These are phyloP conservation scores for Leptographium lundbergii DNA, from an alignment of 2,329 filamentous ascomycete genomes.

Conservation along the genomic window DNA sequence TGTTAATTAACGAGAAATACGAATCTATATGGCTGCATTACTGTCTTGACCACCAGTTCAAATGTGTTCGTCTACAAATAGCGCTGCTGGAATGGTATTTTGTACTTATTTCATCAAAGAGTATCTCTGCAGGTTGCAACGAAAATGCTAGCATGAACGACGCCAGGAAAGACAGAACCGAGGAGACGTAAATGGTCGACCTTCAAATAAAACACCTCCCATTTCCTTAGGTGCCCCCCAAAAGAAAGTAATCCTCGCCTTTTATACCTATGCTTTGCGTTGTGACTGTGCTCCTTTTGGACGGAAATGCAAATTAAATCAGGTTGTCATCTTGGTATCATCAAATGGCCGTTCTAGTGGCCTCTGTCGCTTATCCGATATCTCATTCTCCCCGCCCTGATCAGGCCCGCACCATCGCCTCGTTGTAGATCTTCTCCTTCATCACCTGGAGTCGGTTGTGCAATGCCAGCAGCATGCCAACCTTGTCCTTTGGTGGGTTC, in stretches of 20 bases:
- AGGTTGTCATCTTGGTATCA: slow-evolving; percentile 3
- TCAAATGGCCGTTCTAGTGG: neutral
- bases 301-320: slow-evolving; percentile 1
- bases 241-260: slow-evolving; percentile 1
- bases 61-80: neutral
- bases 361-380: neutral
- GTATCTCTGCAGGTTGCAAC: neutral
- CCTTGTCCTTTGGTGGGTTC: slow-evolving; percentile 37
- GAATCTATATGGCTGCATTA: neutral
- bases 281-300: neutral
- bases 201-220: neutral
- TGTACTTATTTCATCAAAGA: neutral
- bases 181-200: neutral
- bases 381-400: too few species aligned
- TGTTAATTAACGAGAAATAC: neutral
- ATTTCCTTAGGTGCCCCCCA: neutral
- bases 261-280: neutral
- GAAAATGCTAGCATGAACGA: neutral
- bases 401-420: slow-evolving; percentile 16
- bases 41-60: neutral
- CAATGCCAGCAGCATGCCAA: slow-evolving; percentile 41
- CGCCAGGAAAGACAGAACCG: neutral
- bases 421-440: slow-evolving; percentile 46
- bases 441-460: slow-evolving; percentile 38
- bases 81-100: slow-evolving; percentile 1